Percentiles rank a stretch among this genome's conserved stretches.
Evolutionary conservation across 2,329 filamentous ascomycete species (phyloP).

Genomic region (Colletotrichum limetticola): DNA sequence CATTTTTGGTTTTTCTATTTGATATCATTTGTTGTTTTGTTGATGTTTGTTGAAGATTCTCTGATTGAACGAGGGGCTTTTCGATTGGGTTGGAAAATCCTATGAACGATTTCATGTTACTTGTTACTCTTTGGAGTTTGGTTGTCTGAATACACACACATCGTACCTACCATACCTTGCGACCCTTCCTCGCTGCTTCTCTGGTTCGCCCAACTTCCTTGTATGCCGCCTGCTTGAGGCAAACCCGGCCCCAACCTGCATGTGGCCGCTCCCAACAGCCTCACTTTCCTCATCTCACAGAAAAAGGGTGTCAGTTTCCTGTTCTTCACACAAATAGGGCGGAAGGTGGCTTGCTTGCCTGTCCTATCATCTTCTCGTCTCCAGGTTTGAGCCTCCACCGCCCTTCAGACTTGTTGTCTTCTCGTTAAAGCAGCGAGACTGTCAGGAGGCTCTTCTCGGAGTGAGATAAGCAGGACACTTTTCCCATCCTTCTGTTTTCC

Average conservation of each 20-base stretch:
- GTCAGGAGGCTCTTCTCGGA: not conserved
- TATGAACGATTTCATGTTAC: not conserved
- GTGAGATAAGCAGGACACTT: constrained; percentile 16
- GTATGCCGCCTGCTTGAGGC: not conserved
- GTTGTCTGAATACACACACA: not conserved
- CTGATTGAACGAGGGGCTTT: not conserved
- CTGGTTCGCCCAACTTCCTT: too few relatives aligned
- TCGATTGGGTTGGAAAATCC: not conserved
- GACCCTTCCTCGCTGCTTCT: not conserved
- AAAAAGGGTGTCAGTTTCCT: constrained; percentile 2
- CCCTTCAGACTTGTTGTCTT: too few relatives aligned
- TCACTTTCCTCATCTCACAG: not conserved
- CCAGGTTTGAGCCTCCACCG: too few relatives aligned
- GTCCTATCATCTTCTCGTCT: constrained; percentile 31
- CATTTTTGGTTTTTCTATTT: not conserved
- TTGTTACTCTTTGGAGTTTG: constrained; percentile 10
- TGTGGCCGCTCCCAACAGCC: not conserved
- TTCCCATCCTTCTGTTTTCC: too few relatives aligned
- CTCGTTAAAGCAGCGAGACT: constrained; percentile 9
- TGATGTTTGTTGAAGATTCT: not conserved
- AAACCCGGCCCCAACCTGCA: not conserved
- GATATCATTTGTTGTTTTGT: not conserved
- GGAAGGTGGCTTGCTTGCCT: constrained; percentile 23
- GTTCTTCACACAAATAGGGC: constrained; percentile 28
- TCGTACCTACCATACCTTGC: not conserved